Evolutionary conservation across 2,329 filamentous ascomycete species (phyloP).

Genomic region (Ophiocordyceps camponoti-rufipedis): DNA sequence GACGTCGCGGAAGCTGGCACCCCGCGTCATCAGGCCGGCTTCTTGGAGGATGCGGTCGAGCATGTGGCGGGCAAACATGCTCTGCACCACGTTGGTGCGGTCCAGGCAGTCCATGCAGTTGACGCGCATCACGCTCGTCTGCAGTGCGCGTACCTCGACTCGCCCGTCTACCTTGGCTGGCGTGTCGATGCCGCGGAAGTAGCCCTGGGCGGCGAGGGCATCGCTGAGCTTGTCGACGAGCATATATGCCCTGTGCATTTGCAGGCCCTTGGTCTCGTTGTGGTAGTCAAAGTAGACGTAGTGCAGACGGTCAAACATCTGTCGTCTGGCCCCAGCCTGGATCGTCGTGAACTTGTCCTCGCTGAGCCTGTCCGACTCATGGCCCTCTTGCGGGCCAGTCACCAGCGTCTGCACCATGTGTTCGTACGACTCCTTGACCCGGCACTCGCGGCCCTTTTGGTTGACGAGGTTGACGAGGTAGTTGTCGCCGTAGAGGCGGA

Average conservation of each 20-base stretch:
- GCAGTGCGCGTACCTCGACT: conserved; percentile 62
- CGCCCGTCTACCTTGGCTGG: conserved; percentile 51
- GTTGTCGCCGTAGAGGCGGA: conserved; percentile 84
- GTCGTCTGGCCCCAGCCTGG: conserved; percentile 38
- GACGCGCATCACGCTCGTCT: conserved; percentile 83
- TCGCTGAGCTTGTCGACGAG: conserved; percentile 68
- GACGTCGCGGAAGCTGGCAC: conserved; percentile 57
- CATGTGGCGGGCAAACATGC: conserved; percentile 82
- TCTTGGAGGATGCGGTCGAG: conserved; percentile 80
- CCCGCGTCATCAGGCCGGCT: conserved; percentile 56
- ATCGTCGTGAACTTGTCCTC: conserved; percentile 70
- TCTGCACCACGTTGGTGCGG: conserved; percentile 93
- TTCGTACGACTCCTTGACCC: conserved; percentile 87
- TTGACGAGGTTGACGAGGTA: conserved; percentile 97
- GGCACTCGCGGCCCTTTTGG: conserved; percentile 77
- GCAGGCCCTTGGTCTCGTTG: conserved; percentile 86
- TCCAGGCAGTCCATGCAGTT: conserved; percentile 99
- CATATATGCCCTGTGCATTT: conserved; percentile 80
- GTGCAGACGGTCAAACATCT: conserved; percentile 68
- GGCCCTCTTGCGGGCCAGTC: conserved; percentile 46
- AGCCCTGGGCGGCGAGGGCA: conserved; percentile 61
- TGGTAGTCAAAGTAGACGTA: conserved; percentile 99
- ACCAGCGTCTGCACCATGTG: conserved; percentile 65
- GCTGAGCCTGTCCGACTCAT: conserved; percentile 45
- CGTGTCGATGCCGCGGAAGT: conserved; percentile 84